Conservation (phyloP, 768 basidiomycete genomes). For the Roridomyces roridus region DNA sequence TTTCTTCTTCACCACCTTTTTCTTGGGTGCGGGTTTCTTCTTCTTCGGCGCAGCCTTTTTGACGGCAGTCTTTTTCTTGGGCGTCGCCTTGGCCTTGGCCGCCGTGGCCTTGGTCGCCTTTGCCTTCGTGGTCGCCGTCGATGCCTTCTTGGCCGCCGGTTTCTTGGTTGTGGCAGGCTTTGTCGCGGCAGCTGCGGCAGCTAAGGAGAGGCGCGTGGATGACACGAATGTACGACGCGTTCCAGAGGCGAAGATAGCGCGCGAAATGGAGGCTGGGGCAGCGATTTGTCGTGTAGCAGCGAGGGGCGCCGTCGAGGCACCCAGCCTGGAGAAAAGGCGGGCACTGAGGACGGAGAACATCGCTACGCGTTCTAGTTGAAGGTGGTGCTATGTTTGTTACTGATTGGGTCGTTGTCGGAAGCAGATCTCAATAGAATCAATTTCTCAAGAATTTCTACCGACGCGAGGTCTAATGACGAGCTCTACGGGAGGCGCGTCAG, state of each 20-base stretch:
- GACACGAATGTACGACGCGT: constrained; percentile 5
- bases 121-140: too few relatives aligned
- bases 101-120: too few relatives aligned
- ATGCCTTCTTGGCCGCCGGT: too few relatives aligned
- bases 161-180: too few relatives aligned
- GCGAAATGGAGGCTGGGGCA: background rate
- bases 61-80: background rate
- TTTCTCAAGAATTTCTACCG: too few relatives aligned
- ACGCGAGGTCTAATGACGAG: too few relatives aligned
- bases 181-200: too few relatives aligned
- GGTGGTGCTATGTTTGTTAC: too few relatives aligned
- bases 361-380: too few relatives aligned
- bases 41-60: background rate
- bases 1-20: constrained; percentile 5
- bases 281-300: background rate
- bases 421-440: too few relatives aligned
- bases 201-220: background rate
- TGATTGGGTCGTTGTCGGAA: too few relatives aligned
- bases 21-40: background rate
- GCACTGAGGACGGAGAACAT: constrained; percentile 5
- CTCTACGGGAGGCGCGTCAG: too few relatives aligned
- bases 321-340: constrained; percentile 3
- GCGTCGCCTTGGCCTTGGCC: background rate
- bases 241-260: background rate
- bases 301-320: background rate